phyloP scores from a whole-genome alignment of 495 filamentous ascomycete genomes.

The Lentithecium fluviatile region DNA sequence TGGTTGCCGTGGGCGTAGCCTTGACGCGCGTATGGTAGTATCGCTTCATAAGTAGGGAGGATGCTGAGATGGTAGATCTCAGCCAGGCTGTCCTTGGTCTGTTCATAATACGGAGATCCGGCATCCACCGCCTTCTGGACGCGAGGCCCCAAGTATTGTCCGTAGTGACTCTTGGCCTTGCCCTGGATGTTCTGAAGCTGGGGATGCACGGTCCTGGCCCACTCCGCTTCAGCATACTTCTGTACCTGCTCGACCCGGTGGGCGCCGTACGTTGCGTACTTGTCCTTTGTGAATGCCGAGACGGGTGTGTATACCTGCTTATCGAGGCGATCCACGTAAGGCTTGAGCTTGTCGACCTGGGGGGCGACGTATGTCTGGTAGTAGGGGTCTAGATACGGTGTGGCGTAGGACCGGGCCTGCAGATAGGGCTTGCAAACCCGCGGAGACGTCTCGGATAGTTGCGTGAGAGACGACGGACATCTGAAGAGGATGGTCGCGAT shows the following conservation, averaged over 20 bases:
- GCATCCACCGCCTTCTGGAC: slow-evolving; percentile 57
- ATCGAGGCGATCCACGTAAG: slow-evolving; percentile 70
- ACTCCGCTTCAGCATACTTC: slow-evolving; percentile 65
- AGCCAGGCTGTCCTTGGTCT: slow-evolving; percentile 57
- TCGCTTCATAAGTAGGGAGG: slow-evolving; percentile 69
- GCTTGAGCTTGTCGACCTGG: slow-evolving; percentile 72
- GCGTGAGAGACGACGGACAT: slow-evolving; percentile 70
- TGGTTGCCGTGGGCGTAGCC: slow-evolving; percentile 65
- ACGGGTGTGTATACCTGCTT: slow-evolving; percentile 65
- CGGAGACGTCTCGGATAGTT: slow-evolving; percentile 68
- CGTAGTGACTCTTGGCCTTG: slow-evolving; percentile 64
- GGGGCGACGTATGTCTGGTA: slow-evolving; percentile 80
- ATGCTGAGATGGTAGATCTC: slow-evolving; percentile 70
- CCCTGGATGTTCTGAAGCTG: slow-evolving; percentile 62
- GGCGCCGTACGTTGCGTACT: slow-evolving; percentile 71
- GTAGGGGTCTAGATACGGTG: slow-evolving; percentile 80
- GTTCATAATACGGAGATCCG: slow-evolving; percentile 69
- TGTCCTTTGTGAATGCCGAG: slow-evolving; percentile 58
- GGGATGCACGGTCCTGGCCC: slow-evolving; percentile 73
- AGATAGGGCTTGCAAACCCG: slow-evolving; percentile 83
- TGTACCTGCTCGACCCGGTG: slow-evolving; percentile 68
- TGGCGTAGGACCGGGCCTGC: slow-evolving; percentile 61
- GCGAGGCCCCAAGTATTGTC: slow-evolving; percentile 68
- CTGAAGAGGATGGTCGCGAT: slow-evolving; percentile 75
- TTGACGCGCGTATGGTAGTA: slow-evolving; percentile 70